Base-by-base conservation (phyloP, 1,139 yeast genomes). In the Geotrichum aggregatum region DNA sequence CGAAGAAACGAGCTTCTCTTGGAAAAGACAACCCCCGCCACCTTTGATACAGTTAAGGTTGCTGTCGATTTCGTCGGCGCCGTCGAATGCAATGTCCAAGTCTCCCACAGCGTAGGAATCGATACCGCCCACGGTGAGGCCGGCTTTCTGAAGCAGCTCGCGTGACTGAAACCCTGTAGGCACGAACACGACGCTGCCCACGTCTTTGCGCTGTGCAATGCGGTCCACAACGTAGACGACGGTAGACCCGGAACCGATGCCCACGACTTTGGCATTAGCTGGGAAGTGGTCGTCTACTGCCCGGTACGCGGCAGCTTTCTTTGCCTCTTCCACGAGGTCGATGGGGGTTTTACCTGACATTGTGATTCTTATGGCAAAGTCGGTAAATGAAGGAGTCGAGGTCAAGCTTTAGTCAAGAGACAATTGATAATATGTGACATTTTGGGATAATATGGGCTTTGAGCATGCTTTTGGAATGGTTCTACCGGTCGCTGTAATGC, bases 81-180 rank as follows among this genome's bases (percentile, higher is more conserved):
- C 99, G 69, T 94, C 99, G 67, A 94, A 92, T 2, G 96, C 96
- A 62, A 92, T 82, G 66, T 92, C 98, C 43, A 94, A 73, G 33
- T 77, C 76, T 8, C 71, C 71, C 14, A 66, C 66, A 1, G 89
- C 83, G 62, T 73, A 83, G 71, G 87, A 91, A 64, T 92, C 98
- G 59, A 92, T 80, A 5, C 86, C 74, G 1, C 95, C 96, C 60
- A 91, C 75, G 36, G 68, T 76, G 61, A 94, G 76, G 0, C 95
- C 95, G 62, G 89, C 91, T 52, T 80, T 85, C 55, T 87, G 74
- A 61, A 94, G 88, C 61, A 94, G 77, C 63, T 84, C 88, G 63
- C 86, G 85, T 47, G 95, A 85, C 71, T 94, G 99, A 76, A 89
- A 94, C 1, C 98, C 98, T 0, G 99, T 94, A 46, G 98, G 96